Evolutionary conservation across 2,329 filamentous ascomycete species (phyloP).

Genomic region (Colletotrichum tamarilloi): DNA sequence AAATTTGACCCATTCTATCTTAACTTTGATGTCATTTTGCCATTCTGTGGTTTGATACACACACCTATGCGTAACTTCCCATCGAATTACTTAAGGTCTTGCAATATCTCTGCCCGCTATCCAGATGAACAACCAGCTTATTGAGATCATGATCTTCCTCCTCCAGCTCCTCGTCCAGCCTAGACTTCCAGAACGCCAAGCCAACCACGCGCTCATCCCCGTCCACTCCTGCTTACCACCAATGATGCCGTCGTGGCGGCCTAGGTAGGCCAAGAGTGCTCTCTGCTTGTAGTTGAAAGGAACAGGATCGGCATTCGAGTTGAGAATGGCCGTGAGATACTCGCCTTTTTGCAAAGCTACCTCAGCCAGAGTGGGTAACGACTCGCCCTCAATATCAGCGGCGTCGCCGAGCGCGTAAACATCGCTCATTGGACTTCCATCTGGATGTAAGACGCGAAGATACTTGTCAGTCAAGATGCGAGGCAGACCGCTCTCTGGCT

Average conservation of each 20-base stretch:
- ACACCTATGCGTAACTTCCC: fast-evolving
- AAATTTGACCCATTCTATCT: too few species aligned
- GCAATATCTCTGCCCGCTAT: conserved; percentile 25
- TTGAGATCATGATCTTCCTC: conserved; percentile 21
- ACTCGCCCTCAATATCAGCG: conserved; percentile 17
- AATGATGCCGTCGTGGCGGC: conserved; percentile 25
- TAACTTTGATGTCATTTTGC: not conserved
- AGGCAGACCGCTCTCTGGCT: conserved; percentile 1
- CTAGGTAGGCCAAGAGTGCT: conserved; percentile 18
- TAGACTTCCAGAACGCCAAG: conserved; percentile 22
- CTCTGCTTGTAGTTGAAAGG: conserved; percentile 23
- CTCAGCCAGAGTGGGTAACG: conserved; percentile 22
- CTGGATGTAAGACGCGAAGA: conserved; percentile 7
- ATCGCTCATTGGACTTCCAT: conserved; percentile 18
- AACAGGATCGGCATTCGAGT: not conserved
- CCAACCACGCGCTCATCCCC: conserved; percentile 22
- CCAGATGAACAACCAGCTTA: conserved; percentile 27
- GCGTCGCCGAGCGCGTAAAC: conserved; percentile 26
- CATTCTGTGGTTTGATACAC: not conserved
- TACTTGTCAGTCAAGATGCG: conserved; percentile 28
- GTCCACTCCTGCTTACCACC: conserved; percentile 29
- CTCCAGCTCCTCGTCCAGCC: conserved; percentile 33
- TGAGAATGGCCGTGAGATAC: conserved; percentile 9
- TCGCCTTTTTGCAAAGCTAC: conserved; percentile 31
- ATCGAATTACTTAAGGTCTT: not conserved